phyloP scores from a whole-genome alignment of 306 rosid genomes.

The Vigna reflexopilosa region DNA sequence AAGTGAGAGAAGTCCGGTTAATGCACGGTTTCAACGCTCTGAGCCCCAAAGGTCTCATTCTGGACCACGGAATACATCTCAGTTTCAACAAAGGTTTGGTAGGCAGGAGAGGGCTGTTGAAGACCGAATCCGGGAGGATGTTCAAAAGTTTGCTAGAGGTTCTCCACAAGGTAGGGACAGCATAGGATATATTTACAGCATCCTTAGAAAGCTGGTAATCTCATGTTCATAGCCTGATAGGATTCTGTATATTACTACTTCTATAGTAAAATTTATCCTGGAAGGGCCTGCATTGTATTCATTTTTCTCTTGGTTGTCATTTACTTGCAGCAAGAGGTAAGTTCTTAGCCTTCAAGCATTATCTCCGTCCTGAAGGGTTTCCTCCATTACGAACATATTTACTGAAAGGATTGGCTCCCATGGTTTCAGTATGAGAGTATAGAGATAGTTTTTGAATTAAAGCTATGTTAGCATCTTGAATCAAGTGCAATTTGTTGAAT shows the following conservation, averaged over 20 bases:
- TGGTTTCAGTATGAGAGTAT: conserved; percentile 68
- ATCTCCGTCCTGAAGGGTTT: conserved; percentile 75
- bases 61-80: conserved; percentile 68
- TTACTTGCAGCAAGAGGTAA: conserved; percentile 99
- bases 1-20: conserved; percentile 87
- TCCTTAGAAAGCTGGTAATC: conserved; percentile 82
- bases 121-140: conserved; percentile 72
- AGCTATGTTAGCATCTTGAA: conserved; percentile 75
- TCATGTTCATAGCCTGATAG: conserved; percentile 71
- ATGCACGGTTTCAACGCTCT: conserved; percentile 70
- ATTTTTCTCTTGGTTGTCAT: conserved; percentile 60
- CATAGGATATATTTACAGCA: conserved; percentile 78
- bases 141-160: conserved; percentile 78
- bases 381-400: conserved; percentile 63
- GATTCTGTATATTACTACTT: conserved; percentile 47
- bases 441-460: conserved; percentile 79
- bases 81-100: conserved; percentile 76
- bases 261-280: conserved; percentile 35
- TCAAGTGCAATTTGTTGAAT: conserved; percentile 72
- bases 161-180: conserved; percentile 99
- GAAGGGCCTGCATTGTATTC: conserved; percentile 49
- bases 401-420: conserved; percentile 75
- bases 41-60: conserved; percentile 83
- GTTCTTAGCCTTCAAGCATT: conserved; percentile 87
- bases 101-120: conserved; percentile 85